phyloP scores from a whole-genome alignment of 352 stramenopile species.

The Phytopythium montanum region DNA sequence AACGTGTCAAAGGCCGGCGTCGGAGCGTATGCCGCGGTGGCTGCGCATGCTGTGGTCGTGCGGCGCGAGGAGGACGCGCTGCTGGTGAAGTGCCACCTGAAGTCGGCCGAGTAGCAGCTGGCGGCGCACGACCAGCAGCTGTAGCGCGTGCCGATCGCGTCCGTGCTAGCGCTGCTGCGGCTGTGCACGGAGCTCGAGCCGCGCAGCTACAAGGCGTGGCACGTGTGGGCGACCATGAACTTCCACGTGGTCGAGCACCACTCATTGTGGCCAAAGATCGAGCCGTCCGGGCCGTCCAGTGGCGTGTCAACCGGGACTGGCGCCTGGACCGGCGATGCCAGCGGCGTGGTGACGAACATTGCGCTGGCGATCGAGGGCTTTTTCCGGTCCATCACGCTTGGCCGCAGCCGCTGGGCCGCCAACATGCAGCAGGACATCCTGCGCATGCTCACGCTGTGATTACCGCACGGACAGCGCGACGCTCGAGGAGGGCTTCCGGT shows the following conservation, averaged over 20 bases:
- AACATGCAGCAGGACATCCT: constrained; percentile 98
- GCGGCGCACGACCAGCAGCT: constrained; percentile 81
- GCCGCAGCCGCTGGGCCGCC: constrained; percentile 93
- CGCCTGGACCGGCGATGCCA: too few species aligned
- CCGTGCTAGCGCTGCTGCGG: constrained; percentile 61
- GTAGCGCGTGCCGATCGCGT: constrained; percentile 64
- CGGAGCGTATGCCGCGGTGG: constrained; percentile 12
- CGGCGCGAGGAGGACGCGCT: constrained; percentile 61
- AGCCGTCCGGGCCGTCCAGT: constrained; percentile 5
- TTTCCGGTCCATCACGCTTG: constrained; percentile 94
- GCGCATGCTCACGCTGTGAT: constrained; percentile 97
- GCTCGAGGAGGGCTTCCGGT: constrained; percentile 81
- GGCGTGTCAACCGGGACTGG: too few species aligned
- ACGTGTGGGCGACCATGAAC: constrained; percentile 97
- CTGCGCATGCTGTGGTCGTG: constrained; percentile 15
- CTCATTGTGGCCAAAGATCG: constrained; percentile 33
- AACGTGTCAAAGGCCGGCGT: not conserved
- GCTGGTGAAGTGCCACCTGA: constrained; percentile 82
- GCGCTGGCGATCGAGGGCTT: constrained; percentile 88
- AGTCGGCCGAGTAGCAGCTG: constrained; percentile 83
- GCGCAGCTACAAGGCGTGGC: constrained; percentile 90
- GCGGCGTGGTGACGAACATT: constrained; percentile 55
- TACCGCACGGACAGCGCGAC: constrained; percentile 91
- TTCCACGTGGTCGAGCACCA: constrained; percentile 94
- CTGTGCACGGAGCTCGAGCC: constrained; percentile 70